Evolutionary conservation across 768 basidiomycete genomes (phyloP).

Genomic region (Leucocoprinus leucothites): DNA sequence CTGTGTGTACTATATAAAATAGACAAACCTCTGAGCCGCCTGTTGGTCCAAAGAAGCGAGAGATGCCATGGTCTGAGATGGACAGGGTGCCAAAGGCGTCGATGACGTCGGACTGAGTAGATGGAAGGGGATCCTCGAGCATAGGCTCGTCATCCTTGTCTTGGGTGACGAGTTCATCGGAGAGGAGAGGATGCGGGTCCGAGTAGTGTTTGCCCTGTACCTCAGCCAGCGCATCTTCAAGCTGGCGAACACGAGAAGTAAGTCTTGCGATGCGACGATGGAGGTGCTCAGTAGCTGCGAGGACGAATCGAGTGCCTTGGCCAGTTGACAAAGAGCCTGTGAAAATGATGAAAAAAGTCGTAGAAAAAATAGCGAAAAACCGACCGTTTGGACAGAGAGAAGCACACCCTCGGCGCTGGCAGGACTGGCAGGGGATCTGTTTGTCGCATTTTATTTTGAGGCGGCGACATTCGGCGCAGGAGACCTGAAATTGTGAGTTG

Average conservation of each 20-base stretch:
- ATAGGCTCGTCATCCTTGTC: conserved; percentile 24
- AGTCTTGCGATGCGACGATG: conserved; percentile 54
- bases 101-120: conserved; percentile 34
- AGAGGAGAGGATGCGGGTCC: conserved; percentile 59
- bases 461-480: conserved; percentile 78
- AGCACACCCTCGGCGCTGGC: conserved; percentile 69
- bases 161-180: conserved; percentile 45
- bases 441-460: conserved; percentile 85
- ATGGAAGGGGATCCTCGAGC: conserved; percentile 13
- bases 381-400: conserved; percentile 70
- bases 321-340: conserved; percentile 75
- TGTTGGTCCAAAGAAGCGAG: conserved; percentile 65
- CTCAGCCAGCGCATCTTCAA: conserved; percentile 57
- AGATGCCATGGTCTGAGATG: conserved; percentile 56
- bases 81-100: conserved; percentile 61
- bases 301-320: conserved; percentile 68
- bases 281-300: conserved; percentile 65
- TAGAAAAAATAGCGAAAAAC: conserved; percentile 1
- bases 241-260: conserved; percentile 49
- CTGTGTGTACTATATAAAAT: conserved; percentile 4
- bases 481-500: conserved; percentile 42
- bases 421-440: conserved; percentile 76
- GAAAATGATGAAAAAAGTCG: conserved; percentile 7
- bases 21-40: conserved; percentile 63
- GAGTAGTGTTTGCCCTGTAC: conserved; percentile 48